Base-by-base conservation (phyloP, 2,329 filamentous ascomycete genomes). In the Alternaria conjuncta region DNA sequence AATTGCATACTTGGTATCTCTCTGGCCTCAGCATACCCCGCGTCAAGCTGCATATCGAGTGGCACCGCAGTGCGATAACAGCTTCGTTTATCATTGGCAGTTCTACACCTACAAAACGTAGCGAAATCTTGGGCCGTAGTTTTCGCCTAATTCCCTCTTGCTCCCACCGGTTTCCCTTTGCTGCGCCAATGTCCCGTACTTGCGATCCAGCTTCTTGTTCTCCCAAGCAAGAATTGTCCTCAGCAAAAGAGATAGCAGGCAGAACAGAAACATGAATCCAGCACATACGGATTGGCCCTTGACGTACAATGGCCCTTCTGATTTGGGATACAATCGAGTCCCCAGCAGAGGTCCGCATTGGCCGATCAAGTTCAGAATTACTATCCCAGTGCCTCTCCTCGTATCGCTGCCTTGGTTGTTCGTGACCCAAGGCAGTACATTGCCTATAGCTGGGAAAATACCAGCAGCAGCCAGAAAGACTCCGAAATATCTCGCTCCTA, bases 341-440 rank as follows among this genome's bases (percentile, higher is more conserved):
- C 78, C 78, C 2, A 80, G 70, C 15, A 80, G 49, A 7, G 78
- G 78, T 8, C 78, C 78, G 53, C 77, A 79, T 61, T 84, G 91
- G 0, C 90, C 90, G 45, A 92, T 82, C 68, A 90, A 79, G 71
- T 91, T 91, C 51, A 89, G 80, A n/a, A 92, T 84, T 9, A 89
- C 87, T 55, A 92, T 89, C 5, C 86, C 86, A 2, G 86, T 86
- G 5, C 90, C 90, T 2, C 90, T 85, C 51, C 90, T 88, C 3
- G 89, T 90, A 72, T 91, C 89, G 41, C 83, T 87, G 13, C 89
- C 89, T 76, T 92, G 89, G 74, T 92, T 92, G 75, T 92, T 86
- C 3, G 90, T 78, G 2, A 91, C 89, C 77, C 90, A 91, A 0
- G 90, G 90, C 36, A 93, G 85, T 9, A 91, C 89, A 66, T 92